These are phyloP conservation scores for Epichloe sibirici DNA, from an alignment of 2,329 filamentous ascomycete genomes.

Conservation along the genomic window DNA sequence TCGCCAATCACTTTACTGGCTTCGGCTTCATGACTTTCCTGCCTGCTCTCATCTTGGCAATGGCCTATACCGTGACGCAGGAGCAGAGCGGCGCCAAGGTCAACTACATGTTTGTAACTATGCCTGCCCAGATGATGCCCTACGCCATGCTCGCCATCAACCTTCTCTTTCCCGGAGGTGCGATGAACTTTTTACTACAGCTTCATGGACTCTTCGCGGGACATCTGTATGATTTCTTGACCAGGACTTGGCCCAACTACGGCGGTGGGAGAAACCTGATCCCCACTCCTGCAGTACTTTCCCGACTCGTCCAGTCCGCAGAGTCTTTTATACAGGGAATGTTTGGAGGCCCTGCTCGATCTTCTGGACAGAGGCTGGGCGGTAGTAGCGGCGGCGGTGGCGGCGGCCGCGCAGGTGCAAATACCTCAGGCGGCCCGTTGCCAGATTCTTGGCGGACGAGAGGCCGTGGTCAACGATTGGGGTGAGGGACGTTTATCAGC, in stretches of 20 bases:
- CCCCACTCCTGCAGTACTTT: slow-evolving; percentile 60
- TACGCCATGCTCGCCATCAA: slow-evolving; percentile 67
- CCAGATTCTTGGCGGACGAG: slow-evolving; percentile 53
- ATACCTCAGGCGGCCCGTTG: slow-evolving; percentile 35
- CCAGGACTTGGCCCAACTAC: slow-evolving; percentile 76
- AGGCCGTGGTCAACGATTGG: slow-evolving; percentile 50
- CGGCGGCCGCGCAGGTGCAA: slow-evolving; percentile 20
- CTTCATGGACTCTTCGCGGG: slow-evolving; percentile 73
- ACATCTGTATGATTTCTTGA: slow-evolving; percentile 83
- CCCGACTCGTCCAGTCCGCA: slow-evolving; percentile 46
- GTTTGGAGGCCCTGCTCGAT: slow-evolving; percentile 42
- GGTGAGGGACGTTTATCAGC: too few species aligned
- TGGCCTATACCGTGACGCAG: slow-evolving; percentile 75
- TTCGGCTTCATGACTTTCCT: slow-evolving; percentile 34
- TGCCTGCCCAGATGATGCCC: slow-evolving; percentile 72
- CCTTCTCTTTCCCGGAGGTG: slow-evolving; percentile 51
- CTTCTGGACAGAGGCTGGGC: slow-evolving; percentile 22
- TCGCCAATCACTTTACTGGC: slow-evolving; percentile 20
- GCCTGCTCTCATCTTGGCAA: slow-evolving; percentile 60
- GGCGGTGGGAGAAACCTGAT: slow-evolving; percentile 72
- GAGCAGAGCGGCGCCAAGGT: slow-evolving; percentile 69
- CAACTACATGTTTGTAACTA: slow-evolving; percentile 69
- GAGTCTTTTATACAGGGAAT: slow-evolving; percentile 9
- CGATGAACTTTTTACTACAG: slow-evolving; percentile 46
- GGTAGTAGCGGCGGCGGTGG: not conserved